Conservation (phyloP, 345 rosid genomes). For the Aegle marmelos region DNA sequence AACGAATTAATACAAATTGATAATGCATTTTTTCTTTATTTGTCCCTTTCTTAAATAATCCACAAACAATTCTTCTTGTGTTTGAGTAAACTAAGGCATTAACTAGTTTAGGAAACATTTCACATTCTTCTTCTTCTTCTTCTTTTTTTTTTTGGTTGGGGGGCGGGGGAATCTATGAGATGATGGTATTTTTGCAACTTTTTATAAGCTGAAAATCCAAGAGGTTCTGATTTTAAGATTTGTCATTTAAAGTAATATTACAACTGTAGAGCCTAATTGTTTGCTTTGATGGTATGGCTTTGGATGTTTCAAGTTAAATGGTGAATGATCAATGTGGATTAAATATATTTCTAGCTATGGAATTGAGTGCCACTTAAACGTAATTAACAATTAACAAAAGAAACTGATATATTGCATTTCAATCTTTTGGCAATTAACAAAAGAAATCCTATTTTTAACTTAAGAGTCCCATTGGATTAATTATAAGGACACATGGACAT, state of each 20-base stretch:
- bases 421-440: background rate
- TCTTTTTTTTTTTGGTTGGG: too few relatives aligned
- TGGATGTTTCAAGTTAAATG: background rate
- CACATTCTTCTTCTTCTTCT: too few relatives aligned
- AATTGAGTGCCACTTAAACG: background rate
- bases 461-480: background rate
- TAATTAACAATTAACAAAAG: background rate
- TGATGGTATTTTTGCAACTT: background rate
- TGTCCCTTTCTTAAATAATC: background rate
- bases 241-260: background rate
- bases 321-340: background rate
- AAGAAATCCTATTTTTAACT: background rate
- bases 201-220: background rate
- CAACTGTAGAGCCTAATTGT: slow-evolving; percentile 6
- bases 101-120: background rate
- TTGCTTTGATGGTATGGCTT: background rate
- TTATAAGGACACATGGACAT: background rate
- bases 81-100: background rate
- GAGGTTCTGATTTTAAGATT: background rate
- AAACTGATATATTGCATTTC: too few relatives aligned
- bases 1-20: slow-evolving; percentile 6
- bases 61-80: background rate
- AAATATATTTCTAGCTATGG: background rate
- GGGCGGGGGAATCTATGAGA: background rate
- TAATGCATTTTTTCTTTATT: background rate